Evolutionary conservation across 2,329 filamentous ascomycete genomes (phyloP), one percentile per base, ranked within the genome.

Genomic region (Aspergillus japonicus): DNA sequence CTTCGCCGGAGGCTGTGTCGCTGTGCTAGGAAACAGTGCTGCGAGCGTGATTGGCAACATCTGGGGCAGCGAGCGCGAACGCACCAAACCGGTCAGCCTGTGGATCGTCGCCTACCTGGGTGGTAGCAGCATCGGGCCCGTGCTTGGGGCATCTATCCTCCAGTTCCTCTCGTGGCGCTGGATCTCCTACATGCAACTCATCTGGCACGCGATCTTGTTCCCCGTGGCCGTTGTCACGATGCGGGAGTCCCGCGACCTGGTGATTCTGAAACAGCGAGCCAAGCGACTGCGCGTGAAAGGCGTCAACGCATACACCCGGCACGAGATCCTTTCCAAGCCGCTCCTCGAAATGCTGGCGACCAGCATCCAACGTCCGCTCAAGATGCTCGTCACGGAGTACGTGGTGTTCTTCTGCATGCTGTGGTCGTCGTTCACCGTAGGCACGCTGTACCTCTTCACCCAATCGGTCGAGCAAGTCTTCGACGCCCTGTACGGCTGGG

Each of bases 381-480:
- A 69, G 7, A 60, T 81, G 62, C 73, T 78, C 5, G 67, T 75
- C 58, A 80, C 77, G 4, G 77, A 80, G 49, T 76, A 77, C 0
- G 75, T 81, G 4, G 72, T 80, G 1, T 77, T 73, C 10, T 75
- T 74, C 47, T 76, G 78, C 52, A 77, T 76, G 0, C 61, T 80
- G 1, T 80, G 77, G 78, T 77, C 78, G 6, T 69, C 71, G 11
- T 80, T 80, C 62, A 77, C 77, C 0, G 75, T 77, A 57, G 78
- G 77, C 2, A 77, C 77, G 2, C 64, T 80, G 0, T 80, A 78
- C 59, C 67, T 80, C 2, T 79, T 78, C 66, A 78, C 78, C 14
- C 73, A 74, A 47, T 75, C 73, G 4, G 75, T 80, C 5, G 75
- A 76, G 8, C 75, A 79, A 59, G 77, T 77, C 1, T 80, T 79